A percentile compares a stretch with the other conserved stretches of the same genome.
These are phyloP conservation scores for Speleostelium caveatum DNA, from an alignment of 78 protist genomes.

Conservation along the genomic window DNA sequence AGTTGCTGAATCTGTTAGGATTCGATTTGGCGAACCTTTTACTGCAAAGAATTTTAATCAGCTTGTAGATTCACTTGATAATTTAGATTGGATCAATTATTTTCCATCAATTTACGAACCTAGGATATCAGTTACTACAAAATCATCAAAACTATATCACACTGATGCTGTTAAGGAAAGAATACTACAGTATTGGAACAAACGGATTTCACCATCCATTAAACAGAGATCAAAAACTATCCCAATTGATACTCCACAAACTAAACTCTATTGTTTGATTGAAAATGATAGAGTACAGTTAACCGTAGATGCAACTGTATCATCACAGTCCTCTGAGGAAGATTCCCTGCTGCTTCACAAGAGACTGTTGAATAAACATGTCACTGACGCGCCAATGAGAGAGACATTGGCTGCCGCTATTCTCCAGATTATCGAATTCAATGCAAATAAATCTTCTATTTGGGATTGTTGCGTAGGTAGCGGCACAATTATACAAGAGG, in stretches of 20 bases:
- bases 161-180: conserved; percentile 43
- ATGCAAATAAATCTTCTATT: neutral
- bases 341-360: conserved; percentile 12
- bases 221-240: neutral
- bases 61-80: neutral
- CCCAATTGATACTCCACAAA: conserved; percentile 1
- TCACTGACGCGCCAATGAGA: conserved; percentile 67
- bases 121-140: neutral
- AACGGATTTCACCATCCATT: neutral
- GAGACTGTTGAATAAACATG: conserved; percentile 29
- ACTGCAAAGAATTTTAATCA: conserved; percentile 2
- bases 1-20: conserved; percentile 41
- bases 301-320: conserved; percentile 28
- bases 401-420: conserved; percentile 59
- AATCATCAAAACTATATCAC: conserved; percentile 21
- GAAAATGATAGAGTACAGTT: conserved; percentile 15
- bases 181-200: conserved; percentile 20
- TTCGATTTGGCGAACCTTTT: conserved; percentile 20
- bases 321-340: too few species aligned
- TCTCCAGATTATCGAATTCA: neutral
- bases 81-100: neutral
- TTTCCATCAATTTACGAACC: neutral
- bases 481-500: conserved; percentile 47
- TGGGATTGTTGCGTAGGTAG: conserved; percentile 68
- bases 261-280: conserved; percentile 18